These are phyloP conservation scores for Rhexocercosporidium sp. DNA, from an alignment of 2,329 filamentous ascomycete genomes.

Conservation along the genomic window DNA sequence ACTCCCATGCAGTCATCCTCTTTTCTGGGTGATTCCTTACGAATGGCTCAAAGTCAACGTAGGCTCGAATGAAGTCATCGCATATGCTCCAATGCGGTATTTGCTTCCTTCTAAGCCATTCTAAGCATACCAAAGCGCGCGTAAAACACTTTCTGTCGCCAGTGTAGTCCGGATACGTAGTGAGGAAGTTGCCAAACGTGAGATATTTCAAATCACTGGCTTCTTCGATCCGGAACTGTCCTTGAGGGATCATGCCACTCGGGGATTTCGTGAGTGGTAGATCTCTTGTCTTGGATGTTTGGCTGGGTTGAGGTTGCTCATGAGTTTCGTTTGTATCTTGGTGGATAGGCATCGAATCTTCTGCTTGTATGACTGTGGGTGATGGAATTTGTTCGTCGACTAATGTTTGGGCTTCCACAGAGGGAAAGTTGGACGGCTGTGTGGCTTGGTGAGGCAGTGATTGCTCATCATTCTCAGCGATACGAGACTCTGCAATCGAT, in stretches of 20 bases:
- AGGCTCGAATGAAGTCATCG: conserved; percentile 58
- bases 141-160: conserved; percentile 51
- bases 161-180: conserved; percentile 50
- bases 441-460: neutral
- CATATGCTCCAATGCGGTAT: conserved; percentile 44
- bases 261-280: neutral
- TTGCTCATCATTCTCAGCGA: neutral
- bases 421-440: neutral
- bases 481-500: too few relatives aligned
- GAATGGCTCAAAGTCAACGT: conserved; percentile 51
- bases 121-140: conserved; percentile 51
- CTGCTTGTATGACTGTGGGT: neutral
- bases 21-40: conserved; percentile 39
- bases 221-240: neutral
- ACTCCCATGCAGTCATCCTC: conserved; percentile 48
- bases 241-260: neutral
- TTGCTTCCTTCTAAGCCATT: conserved; percentile 44
- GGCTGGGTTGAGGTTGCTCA: neutral
- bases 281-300: neutral
- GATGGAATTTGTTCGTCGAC: neutral
- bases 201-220: neutral
- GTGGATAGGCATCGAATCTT: neutral
- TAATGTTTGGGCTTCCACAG: neutral
- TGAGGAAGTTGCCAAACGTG: conserved; percentile 46
- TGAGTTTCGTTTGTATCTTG: neutral